phyloP scores from a whole-genome alignment of 805 yeast species.

The Kluyveromyces nonfermentans region DNA sequence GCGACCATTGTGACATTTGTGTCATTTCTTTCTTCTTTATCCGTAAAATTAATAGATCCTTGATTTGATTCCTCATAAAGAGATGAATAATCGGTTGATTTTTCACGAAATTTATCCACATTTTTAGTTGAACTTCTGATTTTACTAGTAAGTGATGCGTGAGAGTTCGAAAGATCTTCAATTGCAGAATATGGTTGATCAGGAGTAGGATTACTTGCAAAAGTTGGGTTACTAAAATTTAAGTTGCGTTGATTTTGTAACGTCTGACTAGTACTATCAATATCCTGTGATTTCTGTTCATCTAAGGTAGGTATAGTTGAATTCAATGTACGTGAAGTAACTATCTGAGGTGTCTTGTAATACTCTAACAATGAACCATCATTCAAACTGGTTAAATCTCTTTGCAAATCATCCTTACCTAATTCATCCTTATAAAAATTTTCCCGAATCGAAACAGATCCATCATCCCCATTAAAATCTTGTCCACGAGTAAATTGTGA shows the following conservation, averaged over 20 bases:
- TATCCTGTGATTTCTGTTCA: background rate
- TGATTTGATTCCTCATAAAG: background rate
- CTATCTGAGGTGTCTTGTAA: constrained; percentile 8
- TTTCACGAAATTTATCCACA: background rate
- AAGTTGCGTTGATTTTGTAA: background rate
- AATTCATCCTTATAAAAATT: constrained; percentile 2
- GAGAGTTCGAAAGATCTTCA: background rate
- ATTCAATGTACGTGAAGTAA: constrained; percentile 6
- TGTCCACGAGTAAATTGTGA: constrained; percentile 7
- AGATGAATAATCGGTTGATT: background rate
- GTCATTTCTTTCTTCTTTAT: background rate
- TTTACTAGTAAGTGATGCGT: background rate
- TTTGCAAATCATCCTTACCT: background rate
- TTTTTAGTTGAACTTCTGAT: background rate
- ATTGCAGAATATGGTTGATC: constrained; percentile 1
- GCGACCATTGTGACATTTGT: background rate
- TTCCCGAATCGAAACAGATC: constrained; percentile 1
- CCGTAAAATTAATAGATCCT: background rate
- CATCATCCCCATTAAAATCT: constrained; percentile 18
- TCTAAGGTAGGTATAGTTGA: constrained; percentile 3
- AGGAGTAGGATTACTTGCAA: background rate
- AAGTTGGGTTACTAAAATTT: background rate
- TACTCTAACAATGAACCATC: constrained; percentile 4
- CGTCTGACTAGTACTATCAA: background rate
- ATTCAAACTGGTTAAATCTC: background rate